phyloP scores from a whole-genome alignment of 306 rosid species.

The Prunus padus region DNA sequence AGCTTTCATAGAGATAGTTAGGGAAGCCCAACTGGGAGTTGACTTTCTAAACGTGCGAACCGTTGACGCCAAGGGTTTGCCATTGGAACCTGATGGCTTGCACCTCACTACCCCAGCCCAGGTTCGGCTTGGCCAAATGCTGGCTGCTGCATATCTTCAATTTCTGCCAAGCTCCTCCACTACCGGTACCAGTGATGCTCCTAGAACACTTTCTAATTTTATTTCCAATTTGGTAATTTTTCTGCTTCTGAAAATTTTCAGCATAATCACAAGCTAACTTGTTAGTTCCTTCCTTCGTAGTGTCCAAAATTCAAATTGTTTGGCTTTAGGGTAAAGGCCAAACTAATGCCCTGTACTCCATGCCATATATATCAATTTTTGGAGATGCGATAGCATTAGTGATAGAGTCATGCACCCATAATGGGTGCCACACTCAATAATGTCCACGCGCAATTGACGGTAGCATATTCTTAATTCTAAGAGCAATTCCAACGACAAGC shows the following conservation, averaged over 20 bases:
- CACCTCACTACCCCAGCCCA: constrained; percentile 61
- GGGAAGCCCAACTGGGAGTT: constrained; percentile 59
- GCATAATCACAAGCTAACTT: not conserved
- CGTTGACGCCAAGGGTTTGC: constrained; percentile 53
- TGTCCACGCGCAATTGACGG: too few species aligned
- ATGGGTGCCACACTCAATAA: too few species aligned
- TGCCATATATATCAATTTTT: too few species aligned
- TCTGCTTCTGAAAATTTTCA: not conserved
- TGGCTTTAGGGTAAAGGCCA: not conserved
- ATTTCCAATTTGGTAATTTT: not conserved
- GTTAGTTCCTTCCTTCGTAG: not conserved
- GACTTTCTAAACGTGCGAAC: constrained; percentile 54
- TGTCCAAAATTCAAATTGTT: not conserved
- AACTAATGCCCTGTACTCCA: not conserved
- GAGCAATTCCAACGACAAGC: too few species aligned
- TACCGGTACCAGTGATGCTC: not conserved
- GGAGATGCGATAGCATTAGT: too few species aligned
- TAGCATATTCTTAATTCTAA: too few species aligned
- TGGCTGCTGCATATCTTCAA: constrained; percentile 56
- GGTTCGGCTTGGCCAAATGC: constrained; percentile 47
- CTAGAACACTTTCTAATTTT: not conserved
- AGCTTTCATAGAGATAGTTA: constrained; percentile 42
- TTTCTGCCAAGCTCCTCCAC: constrained; percentile 31
- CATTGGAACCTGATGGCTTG: constrained; percentile 54
- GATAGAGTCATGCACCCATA: too few species aligned